These are phyloP conservation scores for Periconia macrospinosa DNA, from an alignment of 2,329 filamentous ascomycete genomes.

Conservation along the genomic window DNA sequence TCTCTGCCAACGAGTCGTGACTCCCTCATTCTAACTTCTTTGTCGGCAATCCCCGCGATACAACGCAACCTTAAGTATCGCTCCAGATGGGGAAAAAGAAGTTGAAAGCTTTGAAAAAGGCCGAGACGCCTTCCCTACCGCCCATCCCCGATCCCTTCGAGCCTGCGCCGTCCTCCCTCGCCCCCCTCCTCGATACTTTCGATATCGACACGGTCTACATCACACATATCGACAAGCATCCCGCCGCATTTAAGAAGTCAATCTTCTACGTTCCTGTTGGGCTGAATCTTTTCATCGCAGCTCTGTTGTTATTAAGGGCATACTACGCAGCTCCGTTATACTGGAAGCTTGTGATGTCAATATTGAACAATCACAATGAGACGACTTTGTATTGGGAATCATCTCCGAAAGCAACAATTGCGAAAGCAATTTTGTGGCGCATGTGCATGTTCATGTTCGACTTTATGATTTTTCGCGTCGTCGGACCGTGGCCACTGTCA, in stretches of 20 bases:
- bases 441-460: constrained; percentile 72
- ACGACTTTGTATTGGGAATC: constrained; percentile 63
- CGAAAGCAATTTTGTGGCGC: constrained; percentile 61
- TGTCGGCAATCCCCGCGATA: neutral
- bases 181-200: constrained; percentile 68
- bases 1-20: neutral
- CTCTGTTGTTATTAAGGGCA: constrained; percentile 68
- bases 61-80: neutral
- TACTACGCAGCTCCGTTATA: constrained; percentile 74
- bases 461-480: constrained; percentile 56
- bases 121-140: constrained; percentile 20
- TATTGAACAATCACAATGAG: constrained; percentile 67
- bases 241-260: constrained; percentile 72
- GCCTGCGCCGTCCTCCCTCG: constrained; percentile 63
- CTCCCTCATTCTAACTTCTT: neutral
- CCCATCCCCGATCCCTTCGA: constrained; percentile 67
- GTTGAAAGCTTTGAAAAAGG: constrained; percentile 18
- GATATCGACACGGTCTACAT: constrained; percentile 76
- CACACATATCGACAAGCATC: constrained; percentile 76
- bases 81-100: constrained; percentile 1
- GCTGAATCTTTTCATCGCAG: constrained; percentile 71
- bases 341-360: constrained; percentile 63
- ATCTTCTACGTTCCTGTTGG: constrained; percentile 79
- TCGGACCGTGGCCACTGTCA: constrained; percentile 51
- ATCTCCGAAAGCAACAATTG: constrained; percentile 59